phyloP scores from a whole-genome alignment of 257 asterid species.

The Mitragyna speciosa region DNA sequence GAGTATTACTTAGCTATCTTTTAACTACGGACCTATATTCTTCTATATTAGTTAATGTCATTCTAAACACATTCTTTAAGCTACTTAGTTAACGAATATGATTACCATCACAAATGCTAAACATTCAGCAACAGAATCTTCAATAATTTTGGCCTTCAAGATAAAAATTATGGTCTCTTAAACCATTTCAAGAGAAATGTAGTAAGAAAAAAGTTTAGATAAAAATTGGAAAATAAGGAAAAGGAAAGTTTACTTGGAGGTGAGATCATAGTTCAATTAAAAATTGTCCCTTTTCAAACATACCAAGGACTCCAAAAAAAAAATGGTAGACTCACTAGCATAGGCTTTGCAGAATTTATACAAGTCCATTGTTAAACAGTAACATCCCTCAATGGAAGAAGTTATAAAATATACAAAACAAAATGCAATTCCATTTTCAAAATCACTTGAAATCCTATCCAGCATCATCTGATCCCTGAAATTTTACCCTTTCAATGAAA shows the following conservation, averaged over 20 bases:
- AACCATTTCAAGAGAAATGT: neutral
- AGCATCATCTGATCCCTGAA: neutral
- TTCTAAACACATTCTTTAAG: too few relatives aligned
- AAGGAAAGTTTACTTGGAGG: neutral
- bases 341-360: neutral
- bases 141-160: neutral
- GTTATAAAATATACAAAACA: neutral
- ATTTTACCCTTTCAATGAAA: neutral
- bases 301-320: too few relatives aligned
- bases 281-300: neutral
- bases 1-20: too few relatives aligned
- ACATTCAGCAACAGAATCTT: too few relatives aligned
- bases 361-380: neutral
- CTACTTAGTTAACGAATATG: too few relatives aligned
- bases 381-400: neutral
- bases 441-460: neutral
- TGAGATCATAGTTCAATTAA: too few relatives aligned
- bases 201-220: too few relatives aligned
- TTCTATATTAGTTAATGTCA: neutral
- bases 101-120: too few relatives aligned
- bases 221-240: neutral
- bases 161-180: neutral
- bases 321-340: neutral
- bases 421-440: neutral
- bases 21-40: neutral